These are phyloP conservation scores for Naegleria gruberi DNA, from an alignment of 208 protist species.

Conservation along the genomic window DNA sequence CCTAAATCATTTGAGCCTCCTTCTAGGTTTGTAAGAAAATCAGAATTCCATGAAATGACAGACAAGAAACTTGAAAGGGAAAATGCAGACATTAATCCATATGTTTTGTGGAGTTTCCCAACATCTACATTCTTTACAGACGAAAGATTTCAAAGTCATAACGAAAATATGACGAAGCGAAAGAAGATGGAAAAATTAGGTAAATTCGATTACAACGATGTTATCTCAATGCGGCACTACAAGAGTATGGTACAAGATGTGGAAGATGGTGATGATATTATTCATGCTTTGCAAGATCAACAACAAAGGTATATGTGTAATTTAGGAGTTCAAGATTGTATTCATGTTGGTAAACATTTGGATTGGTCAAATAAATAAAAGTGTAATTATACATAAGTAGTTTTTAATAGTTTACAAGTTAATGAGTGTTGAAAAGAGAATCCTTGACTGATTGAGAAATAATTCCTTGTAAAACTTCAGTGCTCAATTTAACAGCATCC, in stretches of 20 bases:
- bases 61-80: neutral
- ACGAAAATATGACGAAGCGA: neutral
- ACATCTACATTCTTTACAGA: neutral
- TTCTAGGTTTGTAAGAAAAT: neutral
- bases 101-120: neutral
- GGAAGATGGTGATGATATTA: neutral
- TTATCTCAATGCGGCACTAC: neutral
- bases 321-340: neutral
- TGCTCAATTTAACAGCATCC: neutral
- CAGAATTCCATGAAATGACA: neutral
- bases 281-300: neutral
- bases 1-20: neutral
- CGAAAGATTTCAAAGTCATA: neutral
- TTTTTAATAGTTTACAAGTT: neutral
- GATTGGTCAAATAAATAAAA: neutral
- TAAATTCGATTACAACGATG: neutral
- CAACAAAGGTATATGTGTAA: too few relatives aligned
- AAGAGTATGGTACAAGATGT: neutral
- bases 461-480: neutral
- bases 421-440: slow-evolving; percentile 11
- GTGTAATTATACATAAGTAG: too few relatives aligned
- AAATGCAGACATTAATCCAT: neutral
- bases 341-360: neutral
- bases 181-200: neutral
- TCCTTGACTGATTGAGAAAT: neutral